Percentiles rank a stretch among this genome's conserved stretches.
Evolutionary conservation across 106 monocot genomes (phyloP).

Genomic region (Acorus gramineus): DNA sequence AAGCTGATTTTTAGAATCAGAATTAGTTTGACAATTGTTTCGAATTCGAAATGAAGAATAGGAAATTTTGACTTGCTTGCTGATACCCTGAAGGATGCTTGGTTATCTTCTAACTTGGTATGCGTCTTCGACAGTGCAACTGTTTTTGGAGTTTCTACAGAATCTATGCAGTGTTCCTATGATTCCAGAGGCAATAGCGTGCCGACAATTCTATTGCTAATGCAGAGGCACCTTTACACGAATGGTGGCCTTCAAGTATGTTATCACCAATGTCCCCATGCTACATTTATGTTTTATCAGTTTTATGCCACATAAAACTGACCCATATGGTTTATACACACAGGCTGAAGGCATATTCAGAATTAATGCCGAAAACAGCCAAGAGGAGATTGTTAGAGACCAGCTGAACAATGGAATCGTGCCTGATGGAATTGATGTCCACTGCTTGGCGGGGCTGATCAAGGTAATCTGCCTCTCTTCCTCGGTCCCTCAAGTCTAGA

Average conservation of each 20-base stretch:
- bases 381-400: slow-evolving; percentile 54
- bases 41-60: too few species aligned
- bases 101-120: background rate
- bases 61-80: too few species aligned
- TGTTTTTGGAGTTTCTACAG: slow-evolving; percentile 65
- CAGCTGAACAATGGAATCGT: slow-evolving; percentile 48
- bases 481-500: too few species aligned
- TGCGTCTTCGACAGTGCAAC: slow-evolving; percentile 30
- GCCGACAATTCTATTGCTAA: slow-evolving; percentile 58
- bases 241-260: slow-evolving; percentile 54
- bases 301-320: too few species aligned
- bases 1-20: too few species aligned
- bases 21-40: too few species aligned
- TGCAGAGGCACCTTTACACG: slow-evolving; percentile 53
- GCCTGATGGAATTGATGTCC: slow-evolving; percentile 52
- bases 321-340: background rate
- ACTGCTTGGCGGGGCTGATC: slow-evolving; percentile 49
- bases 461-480: background rate
- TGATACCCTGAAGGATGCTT: too few species aligned
- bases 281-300: too few species aligned
- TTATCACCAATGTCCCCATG: background rate
- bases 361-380: slow-evolving; percentile 43
- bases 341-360: slow-evolving; percentile 64
- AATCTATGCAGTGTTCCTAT: slow-evolving; percentile 67
- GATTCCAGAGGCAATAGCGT: slow-evolving; percentile 63